phyloP scores from a whole-genome alignment of 306 rosid species.

The Quillaja saponaria region DNA sequence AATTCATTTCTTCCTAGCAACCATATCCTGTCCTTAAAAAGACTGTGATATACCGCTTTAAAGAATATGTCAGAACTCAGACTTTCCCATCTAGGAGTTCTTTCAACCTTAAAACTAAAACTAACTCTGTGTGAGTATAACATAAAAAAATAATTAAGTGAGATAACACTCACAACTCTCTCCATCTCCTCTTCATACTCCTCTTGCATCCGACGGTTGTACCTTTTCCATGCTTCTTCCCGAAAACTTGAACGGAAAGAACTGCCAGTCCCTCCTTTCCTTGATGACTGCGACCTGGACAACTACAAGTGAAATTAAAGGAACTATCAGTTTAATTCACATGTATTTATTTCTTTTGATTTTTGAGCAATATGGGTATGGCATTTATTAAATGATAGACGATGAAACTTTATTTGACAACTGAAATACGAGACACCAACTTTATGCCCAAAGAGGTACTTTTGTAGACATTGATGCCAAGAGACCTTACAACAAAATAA shows the following conservation, averaged over 20 bases:
- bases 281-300: slow-evolving; percentile 55
- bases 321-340: slow-evolving; percentile 35
- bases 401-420: not conserved
- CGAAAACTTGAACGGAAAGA: slow-evolving; percentile 70
- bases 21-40: too few species aligned
- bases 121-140: too few species aligned
- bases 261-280: slow-evolving; percentile 57
- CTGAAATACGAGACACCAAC: too few species aligned
- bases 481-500: too few species aligned
- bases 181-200: slow-evolving; percentile 98
- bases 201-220: slow-evolving; percentile 84
- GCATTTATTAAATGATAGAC: not conserved
- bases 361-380: not conserved
- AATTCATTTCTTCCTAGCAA: too few species aligned
- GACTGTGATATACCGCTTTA: too few species aligned
- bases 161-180: slow-evolving; percentile 72
- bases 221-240: slow-evolving; percentile 88
- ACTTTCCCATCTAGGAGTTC: too few species aligned
- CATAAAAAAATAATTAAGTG: not conserved
- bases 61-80: too few species aligned
- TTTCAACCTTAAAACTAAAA: too few species aligned
- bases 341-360: not conserved
- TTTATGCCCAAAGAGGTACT: too few species aligned
- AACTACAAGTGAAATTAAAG: slow-evolving; percentile 52
- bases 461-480: too few species aligned